phyloP scores from a whole-genome alignment of 1,284 basidiomycete species.

The Schizophyllum amplum region DNA sequence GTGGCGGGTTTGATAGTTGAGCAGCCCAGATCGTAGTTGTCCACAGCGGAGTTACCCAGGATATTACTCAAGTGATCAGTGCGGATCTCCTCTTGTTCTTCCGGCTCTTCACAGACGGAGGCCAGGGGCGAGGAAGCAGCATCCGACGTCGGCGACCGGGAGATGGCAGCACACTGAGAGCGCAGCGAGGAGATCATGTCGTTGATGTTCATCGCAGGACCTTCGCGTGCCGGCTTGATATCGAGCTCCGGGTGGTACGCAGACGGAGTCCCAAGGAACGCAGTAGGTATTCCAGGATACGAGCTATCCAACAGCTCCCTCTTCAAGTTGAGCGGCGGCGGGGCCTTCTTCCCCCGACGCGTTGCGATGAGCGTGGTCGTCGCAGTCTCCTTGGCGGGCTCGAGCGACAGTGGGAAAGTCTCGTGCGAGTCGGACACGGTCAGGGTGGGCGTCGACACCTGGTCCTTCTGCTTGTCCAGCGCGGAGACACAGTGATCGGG shows the following conservation, averaged over 20 bases:
- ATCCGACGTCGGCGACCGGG: constrained; percentile 12
- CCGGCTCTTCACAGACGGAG: constrained; percentile 1
- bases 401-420: constrained; percentile 35
- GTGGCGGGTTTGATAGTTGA: neutral
- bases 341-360: constrained; percentile 43
- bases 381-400: constrained; percentile 25
- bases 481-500: constrained; percentile 11
- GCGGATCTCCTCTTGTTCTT: constrained; percentile 22
- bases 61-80: too few species aligned
- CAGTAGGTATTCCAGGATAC: constrained; percentile 56
- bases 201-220: constrained; percentile 34
- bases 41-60: too few species aligned
- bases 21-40: constrained; percentile 37
- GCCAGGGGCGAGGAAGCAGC: constrained; percentile 3
- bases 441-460: constrained; percentile 30
- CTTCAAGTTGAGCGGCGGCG: constrained; percentile 32
- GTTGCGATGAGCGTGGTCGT: constrained; percentile 24
- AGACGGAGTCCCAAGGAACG: constrained; percentile 50
- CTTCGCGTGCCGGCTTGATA: constrained; percentile 15
- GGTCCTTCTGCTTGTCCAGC: constrained; percentile 14
- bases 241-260: constrained; percentile 34
- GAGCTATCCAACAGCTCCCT: constrained; percentile 19
- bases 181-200: constrained; percentile 48
- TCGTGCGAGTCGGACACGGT: constrained; percentile 44
- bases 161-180: constrained; percentile 28